phyloP scores from a whole-genome alignment of 2,329 filamentous ascomycete species.

The Penicillium paneum region DNA sequence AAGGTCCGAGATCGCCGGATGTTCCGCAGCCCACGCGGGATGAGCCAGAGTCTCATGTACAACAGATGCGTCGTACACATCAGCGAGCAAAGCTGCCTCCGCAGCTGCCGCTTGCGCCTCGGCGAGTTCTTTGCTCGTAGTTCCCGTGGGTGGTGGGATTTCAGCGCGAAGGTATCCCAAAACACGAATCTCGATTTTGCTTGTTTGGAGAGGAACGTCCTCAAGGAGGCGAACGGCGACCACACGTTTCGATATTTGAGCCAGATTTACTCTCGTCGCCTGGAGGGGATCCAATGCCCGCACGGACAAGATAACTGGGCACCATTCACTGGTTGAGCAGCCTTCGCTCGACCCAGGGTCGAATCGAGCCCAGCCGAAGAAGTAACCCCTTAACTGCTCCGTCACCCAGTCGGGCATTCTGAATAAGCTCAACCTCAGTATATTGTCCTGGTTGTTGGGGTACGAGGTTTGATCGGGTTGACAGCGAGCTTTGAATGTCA shows the following conservation, averaged over 20 bases:
- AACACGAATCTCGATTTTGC: conserved; percentile 54
- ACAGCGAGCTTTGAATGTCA: conserved; percentile 26
- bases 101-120: conserved; percentile 35
- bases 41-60: conserved; percentile 38
- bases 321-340: conserved; percentile 50
- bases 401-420: conserved; percentile 54
- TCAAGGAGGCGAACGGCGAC: conserved; percentile 38
- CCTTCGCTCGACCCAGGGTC: conserved; percentile 31
- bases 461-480: not conserved
- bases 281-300: conserved; percentile 45
- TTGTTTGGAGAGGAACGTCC: conserved; percentile 19
- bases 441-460: conserved; percentile 50
- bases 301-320: conserved; percentile 58
- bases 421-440: conserved; percentile 55
- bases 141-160: conserved; percentile 18
- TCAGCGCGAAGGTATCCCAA: conserved; percentile 58
- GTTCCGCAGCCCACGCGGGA: conserved; percentile 39
- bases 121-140: conserved; percentile 26
- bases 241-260: conserved; percentile 50
- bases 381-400: conserved; percentile 58
- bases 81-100: conserved; percentile 38
- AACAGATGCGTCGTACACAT: conserved; percentile 40
- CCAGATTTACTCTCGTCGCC: conserved; percentile 47
- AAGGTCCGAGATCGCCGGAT: conserved; percentile 2
- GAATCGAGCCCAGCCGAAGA: conserved; percentile 61